phyloP scores from a whole-genome alignment of 805 yeast species.

The Metschnikowia vanudenii region DNA sequence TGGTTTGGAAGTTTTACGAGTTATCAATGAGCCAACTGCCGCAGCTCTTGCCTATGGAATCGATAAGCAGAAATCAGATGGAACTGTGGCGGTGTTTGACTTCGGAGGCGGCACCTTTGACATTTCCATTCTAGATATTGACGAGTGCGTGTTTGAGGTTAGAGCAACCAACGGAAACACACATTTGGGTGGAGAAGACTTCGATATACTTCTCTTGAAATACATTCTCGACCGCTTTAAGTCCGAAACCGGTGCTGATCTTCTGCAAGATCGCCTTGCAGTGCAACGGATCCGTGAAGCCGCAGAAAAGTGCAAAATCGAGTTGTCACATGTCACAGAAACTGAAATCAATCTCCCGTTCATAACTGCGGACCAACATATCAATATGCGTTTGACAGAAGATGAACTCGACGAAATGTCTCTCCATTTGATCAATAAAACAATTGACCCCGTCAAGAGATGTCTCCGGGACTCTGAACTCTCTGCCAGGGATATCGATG shows the following conservation, averaged over 20 bases:
- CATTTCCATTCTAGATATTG: constrained; percentile 73
- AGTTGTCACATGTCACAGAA: constrained; percentile 60
- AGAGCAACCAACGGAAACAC: constrained; percentile 83
- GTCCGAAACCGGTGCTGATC: constrained; percentile 51
- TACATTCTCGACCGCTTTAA: constrained; percentile 57
- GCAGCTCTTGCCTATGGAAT: constrained; percentile 97
- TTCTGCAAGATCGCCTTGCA: constrained; percentile 51
- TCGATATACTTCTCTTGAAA: constrained; percentile 62
- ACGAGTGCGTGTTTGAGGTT: constrained; percentile 79
- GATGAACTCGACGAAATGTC: constrained; percentile 67
- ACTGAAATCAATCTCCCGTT: constrained; percentile 71
- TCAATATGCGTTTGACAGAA: constrained; percentile 58
- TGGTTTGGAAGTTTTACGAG: constrained; percentile 74
- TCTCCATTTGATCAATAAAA: constrained; percentile 60
- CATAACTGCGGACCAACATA: constrained; percentile 59
- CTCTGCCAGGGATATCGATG: constrained; percentile 64
- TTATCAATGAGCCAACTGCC: constrained; percentile 80
- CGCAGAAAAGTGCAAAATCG: constrained; percentile 75
- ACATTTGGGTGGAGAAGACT: constrained; percentile 84
- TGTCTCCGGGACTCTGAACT: constrained; percentile 75
- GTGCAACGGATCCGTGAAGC: constrained; percentile 79
- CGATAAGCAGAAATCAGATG: constrained; percentile 53
- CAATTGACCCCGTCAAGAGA: constrained; percentile 70
- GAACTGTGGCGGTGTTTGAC: constrained; percentile 62
- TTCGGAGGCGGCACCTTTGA: constrained; percentile 88